Base-by-base conservation (phyloP, 225 moss, liverwort and hornwort genomes). In the Asterella californica region DNA sequence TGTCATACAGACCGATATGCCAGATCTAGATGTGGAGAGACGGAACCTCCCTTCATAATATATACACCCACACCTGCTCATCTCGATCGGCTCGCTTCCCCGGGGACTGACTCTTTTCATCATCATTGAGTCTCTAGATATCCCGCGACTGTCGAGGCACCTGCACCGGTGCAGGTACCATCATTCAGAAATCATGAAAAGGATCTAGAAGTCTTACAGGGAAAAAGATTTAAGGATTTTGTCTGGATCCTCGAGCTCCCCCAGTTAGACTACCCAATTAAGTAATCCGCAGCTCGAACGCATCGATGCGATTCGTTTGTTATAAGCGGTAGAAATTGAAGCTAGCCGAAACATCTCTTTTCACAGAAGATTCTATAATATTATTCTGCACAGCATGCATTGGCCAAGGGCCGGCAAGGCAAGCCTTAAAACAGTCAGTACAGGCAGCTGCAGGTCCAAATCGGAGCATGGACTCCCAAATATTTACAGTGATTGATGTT, bases 1-100 rank as follows among this genome's bases (percentile, higher is more conserved):
- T 67, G 67, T 67, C 65, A 65, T 29, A 65, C 29, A 30, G 67
- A 36, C 67, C 61, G 32, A 65, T 29, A 67, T 67, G 67, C 67
- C 67, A 67, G n/a, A n/a, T n/a, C n/a, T n/a, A n/a, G n/a, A 32
- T 34, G 9, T 12, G 3, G 67, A 33, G 32, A 34, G 30, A 17
- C 33, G 14, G 36, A 67, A 36, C 36, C 67, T 67, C 34, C 65
- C 42, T 42, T 42, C 42, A 42, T 42, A 42, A 67, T 67, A 67
- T 29, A 67, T 33, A 29, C 67, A 67, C 67, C 67, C 30, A 29
- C 9, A 64, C 24, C 57, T 0, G 57, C 17, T 57, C 0, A 61
- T n/a, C n/a, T n/a, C n/a, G 27, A 25, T 21, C n/a, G 8, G 61
- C 61, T 34, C 67, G 5, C 33, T 17, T 36, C 67, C 34, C 17